Percentiles rank a stretch among this genome's conserved stretches.
Conservation (phyloP, 2,329 filamentous ascomycete genomes). For the Emmonsiellopsis sp. region DNA sequence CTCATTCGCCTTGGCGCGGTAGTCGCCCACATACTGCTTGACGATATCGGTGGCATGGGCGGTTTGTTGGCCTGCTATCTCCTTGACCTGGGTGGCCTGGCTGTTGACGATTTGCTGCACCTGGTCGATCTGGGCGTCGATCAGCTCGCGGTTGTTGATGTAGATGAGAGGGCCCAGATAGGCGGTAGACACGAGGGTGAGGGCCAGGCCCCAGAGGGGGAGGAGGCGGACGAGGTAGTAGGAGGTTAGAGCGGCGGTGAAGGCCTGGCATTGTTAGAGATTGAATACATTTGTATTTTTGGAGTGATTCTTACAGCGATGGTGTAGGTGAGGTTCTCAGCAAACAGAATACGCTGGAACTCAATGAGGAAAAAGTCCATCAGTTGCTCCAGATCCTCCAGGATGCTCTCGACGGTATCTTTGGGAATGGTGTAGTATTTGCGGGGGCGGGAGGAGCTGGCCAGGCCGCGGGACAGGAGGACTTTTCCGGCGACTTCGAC, state of each 20-base stretch:
- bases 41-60: slow-evolving; percentile 49
- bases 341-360: slow-evolving; percentile 57
- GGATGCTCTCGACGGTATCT: slow-evolving; percentile 52
- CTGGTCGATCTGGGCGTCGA: slow-evolving; percentile 51
- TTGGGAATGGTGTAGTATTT: slow-evolving; percentile 59
- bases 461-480: slow-evolving; percentile 49
- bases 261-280: slow-evolving; percentile 37
- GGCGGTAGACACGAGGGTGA: slow-evolving; percentile 47
- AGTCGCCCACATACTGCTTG: slow-evolving; percentile 52
- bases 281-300: not conserved
- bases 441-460: slow-evolving; percentile 52
- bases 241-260: slow-evolving; percentile 48
- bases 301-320: slow-evolving; percentile 41
- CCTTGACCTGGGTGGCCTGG: slow-evolving; percentile 52
- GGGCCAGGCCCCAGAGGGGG: slow-evolving; percentile 55
- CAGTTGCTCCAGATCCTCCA: slow-evolving; percentile 56
- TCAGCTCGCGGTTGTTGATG: slow-evolving; percentile 56
- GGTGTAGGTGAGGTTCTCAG: slow-evolving; percentile 55
- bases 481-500: slow-evolving; percentile 50
- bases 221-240: slow-evolving; percentile 60
- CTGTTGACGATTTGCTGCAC: slow-evolving; percentile 45
- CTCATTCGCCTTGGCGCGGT: slow-evolving; percentile 52
- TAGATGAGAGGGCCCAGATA: slow-evolving; percentile 56
- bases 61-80: slow-evolving; percentile 52
- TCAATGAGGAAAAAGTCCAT: slow-evolving; percentile 62